Percentiles rank a stretch among this genome's conserved stretches.
Evolutionary conservation across 1,284 basidiomycete species (phyloP).

Genomic region (Puccinia sorghi): DNA sequence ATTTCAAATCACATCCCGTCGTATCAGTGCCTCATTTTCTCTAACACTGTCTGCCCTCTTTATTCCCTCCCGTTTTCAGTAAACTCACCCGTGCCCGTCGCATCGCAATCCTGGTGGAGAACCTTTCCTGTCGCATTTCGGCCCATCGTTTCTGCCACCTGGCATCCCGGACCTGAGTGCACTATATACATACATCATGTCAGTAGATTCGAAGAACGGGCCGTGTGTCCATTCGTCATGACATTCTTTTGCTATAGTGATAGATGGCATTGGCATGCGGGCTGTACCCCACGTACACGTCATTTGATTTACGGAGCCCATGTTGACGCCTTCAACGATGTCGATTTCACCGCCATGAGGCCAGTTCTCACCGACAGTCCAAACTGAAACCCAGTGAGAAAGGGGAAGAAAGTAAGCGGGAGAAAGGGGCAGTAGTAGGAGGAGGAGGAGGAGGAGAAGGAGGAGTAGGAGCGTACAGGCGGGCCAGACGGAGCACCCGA

Average conservation of each 20-base stretch:
- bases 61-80: not conserved
- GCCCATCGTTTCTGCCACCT: slow-evolving; percentile 60
- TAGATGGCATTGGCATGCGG: not conserved
- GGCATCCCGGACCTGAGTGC: slow-evolving; percentile 68
- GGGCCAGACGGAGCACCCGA: slow-evolving; percentile 78
- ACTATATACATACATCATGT: slow-evolving; percentile 59
- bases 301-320: slow-evolving; percentile 26
- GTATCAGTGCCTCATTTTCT: not conserved
- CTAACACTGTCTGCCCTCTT: not conserved
- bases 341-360: slow-evolving; percentile 72
- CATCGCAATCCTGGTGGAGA: slow-evolving; percentile 36
- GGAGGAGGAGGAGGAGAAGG: not conserved
- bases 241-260: not conserved
- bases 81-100: slow-evolving; percentile 18
- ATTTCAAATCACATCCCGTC: not conserved
- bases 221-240: too few relatives aligned
- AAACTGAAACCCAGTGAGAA: slow-evolving; percentile 52
- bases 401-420: not conserved
- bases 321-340: slow-evolving; percentile 70
- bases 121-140: slow-evolving; percentile 59
- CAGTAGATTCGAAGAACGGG: slow-evolving; percentile 65
- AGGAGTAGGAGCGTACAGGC: slow-evolving; percentile 61
- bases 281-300: not conserved
- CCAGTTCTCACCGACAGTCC: slow-evolving; percentile 68
- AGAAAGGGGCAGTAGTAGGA: too few relatives aligned